Evolutionary conservation across 345 rosid species (phyloP), one percentile per base, ranked within the genome.

Genomic region (Eucalyptus melliodora): DNA sequence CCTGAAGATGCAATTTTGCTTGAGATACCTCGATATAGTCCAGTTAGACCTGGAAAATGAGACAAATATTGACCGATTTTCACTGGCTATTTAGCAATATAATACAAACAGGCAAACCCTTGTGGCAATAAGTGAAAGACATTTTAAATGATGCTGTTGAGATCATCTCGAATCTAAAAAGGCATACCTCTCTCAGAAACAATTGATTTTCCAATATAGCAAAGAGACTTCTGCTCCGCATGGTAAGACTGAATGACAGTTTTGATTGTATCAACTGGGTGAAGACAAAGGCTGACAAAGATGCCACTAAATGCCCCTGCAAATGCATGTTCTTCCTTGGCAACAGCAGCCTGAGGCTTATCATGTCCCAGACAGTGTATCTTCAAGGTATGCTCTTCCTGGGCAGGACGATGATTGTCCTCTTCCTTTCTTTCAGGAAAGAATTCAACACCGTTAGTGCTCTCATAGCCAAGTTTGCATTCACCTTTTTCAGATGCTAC

Each of bases 1-100:
- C 97, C 99, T 91, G 99, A 96, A 86, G 96, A 96, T 51, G 97
- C 95, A 94, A 96, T 93, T 90, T 95, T 97, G 92, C 97, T 95
- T 86, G 97, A 90, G 87, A 97, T 93, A 69, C 99, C 99, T 53
- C 99, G 94, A 92, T 97, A 97, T 65, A 96, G 96, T 88, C 99
- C 97, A 65, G 92, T 93, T 65, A 96, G 85, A 91, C 99, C 99
- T 97, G 94, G 86, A 90, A 87, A 90, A 40, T 60, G 42, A 50
- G 60, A 88, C 37, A 45, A 87, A 12, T 1, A 26, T 50, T 19
- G 34, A 86, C 88, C 12, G 12, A 86, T 56, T 86, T 86, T 34
- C 65, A 53, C 27, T 0, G 3, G 62, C 88, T 89, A 51, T 82
- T 90, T 86, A 82, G 30, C 80, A 87, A 87, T 40, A 40, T 40